Evolutionary conservation across 2,329 filamentous ascomycete species (phyloP).

Genomic region (Ceratocystis smalleyi): DNA sequence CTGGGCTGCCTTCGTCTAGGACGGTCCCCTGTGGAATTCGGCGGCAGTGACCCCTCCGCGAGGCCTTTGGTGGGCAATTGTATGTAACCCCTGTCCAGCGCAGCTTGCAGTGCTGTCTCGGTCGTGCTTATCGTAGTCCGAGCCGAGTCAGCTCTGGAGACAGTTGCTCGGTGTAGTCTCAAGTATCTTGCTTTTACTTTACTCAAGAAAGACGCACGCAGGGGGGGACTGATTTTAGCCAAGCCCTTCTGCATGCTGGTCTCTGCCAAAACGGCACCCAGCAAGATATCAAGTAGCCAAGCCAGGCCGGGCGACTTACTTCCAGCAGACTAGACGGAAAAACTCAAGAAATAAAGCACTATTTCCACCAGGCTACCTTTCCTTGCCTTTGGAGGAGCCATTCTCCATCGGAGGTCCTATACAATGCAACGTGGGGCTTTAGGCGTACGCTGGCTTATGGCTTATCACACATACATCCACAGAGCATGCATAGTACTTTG

Average conservation of each 20-base stretch:
- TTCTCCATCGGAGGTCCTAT: background rate
- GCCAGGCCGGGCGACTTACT: background rate
- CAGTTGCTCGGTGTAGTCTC: too few relatives aligned
- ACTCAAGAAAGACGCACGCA: too few relatives aligned
- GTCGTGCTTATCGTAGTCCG: background rate
- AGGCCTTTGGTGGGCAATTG: too few relatives aligned
- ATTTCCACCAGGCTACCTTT: background rate
- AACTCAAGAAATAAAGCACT: background rate
- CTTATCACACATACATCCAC: background rate
- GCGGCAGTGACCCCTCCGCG: too few relatives aligned
- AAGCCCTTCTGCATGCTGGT: background rate
- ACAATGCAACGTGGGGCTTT: background rate
- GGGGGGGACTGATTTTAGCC: background rate
- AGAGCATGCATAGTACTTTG: slow-evolving; percentile 1
- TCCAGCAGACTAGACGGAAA: background rate
- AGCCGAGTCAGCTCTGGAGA: background rate
- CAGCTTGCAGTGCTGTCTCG: background rate
- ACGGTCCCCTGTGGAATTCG: too few relatives aligned
- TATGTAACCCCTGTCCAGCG: background rate
- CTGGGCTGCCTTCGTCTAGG: too few relatives aligned
- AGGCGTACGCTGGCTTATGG: background rate
- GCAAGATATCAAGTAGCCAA: background rate
- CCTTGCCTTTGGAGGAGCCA: background rate
- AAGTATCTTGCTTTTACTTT: too few relatives aligned
- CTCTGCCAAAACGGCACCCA: background rate